phyloP scores from a whole-genome alignment of 768 basidiomycete species.

The Lentinus brumalis region DNA sequence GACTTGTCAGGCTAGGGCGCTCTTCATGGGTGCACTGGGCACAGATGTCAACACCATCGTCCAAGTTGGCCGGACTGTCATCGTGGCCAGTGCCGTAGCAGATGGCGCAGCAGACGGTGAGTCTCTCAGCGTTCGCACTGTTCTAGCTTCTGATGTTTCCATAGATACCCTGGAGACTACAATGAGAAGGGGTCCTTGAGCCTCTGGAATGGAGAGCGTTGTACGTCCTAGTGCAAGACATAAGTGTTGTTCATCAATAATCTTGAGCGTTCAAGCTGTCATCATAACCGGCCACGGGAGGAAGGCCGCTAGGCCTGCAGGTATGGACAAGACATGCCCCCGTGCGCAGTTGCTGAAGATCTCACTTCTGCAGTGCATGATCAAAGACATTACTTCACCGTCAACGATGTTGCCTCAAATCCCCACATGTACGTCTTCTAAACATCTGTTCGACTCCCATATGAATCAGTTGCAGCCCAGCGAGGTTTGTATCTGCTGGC shows the following conservation, averaged over 20 bases:
- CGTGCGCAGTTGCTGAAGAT: not conserved
- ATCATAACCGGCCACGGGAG: too few species aligned
- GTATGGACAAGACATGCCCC: not conserved
- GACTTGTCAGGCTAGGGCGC: not conserved
- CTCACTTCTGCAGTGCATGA: not conserved
- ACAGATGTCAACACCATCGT: slow-evolving; percentile 55
- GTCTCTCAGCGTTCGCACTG: not conserved
- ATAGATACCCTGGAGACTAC: slow-evolving; percentile 9
- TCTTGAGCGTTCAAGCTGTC: too few species aligned
- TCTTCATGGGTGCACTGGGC: not conserved
- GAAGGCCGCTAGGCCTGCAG: too few species aligned
- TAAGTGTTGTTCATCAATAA: too few species aligned
- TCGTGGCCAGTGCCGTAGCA: slow-evolving; percentile 47
- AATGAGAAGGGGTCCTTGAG: slow-evolving; percentile 15
- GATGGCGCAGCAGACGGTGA: slow-evolving; percentile 38
- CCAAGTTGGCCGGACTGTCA: slow-evolving; percentile 44
- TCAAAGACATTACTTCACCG: slow-evolving; percentile 48
- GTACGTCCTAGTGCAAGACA: not conserved
- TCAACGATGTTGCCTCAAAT: slow-evolving; percentile 59
- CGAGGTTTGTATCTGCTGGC: slow-evolving; percentile 49
- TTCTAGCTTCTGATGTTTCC: not conserved
- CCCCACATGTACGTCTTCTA: slow-evolving; percentile 41
- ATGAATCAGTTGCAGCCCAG: slow-evolving; percentile 32
- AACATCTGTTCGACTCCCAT: too few species aligned
- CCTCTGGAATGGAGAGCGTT: not conserved